Conservation (phyloP, 768 basidiomycete species). For the Suillus spraguei region DNA sequence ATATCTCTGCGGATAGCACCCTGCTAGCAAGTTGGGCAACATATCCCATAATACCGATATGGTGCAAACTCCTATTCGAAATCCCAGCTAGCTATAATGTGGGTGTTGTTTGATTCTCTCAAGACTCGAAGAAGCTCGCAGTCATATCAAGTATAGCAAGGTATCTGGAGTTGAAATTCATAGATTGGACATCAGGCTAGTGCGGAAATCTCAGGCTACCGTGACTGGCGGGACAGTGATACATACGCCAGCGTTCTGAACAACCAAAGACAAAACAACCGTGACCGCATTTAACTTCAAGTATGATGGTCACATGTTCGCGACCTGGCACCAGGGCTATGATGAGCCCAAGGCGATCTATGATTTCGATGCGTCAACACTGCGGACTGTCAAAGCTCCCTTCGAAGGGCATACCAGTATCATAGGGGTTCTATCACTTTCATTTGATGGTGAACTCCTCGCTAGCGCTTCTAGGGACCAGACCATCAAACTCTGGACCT, state of each 20-base stretch:
- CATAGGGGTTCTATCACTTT: not conserved
- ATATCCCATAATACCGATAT: slow-evolving; percentile 2
- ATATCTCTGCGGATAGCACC: slow-evolving; percentile 14
- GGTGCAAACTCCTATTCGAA: not conserved
- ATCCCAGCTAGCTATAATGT: not conserved
- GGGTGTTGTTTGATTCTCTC: not conserved
- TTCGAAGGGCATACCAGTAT: not conserved
- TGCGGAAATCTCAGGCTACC: too few species aligned
- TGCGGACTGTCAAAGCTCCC: not conserved
- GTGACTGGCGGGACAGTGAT: not conserved
- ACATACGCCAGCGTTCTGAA: not conserved
- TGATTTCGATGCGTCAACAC: not conserved
- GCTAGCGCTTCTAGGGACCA: not conserved
- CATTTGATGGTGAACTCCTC: not conserved
- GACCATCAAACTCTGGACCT: slow-evolving; percentile 2
- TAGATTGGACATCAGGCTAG: not conserved
- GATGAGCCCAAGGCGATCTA: not conserved
- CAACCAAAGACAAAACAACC: not conserved
- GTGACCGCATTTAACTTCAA: not conserved
- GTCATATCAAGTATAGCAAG: not conserved
- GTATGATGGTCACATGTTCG: not conserved
- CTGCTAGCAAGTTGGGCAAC: slow-evolving; percentile 9
- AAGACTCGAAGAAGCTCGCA: not conserved
- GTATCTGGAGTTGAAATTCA: not conserved
- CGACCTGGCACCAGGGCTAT: not conserved